A percentile compares a stretch with the other conserved stretches of the same genome.
These are phyloP conservation scores for Paramecium bursaria DNA, from an alignment of 73 alveolate species.

Conservation along the genomic window DNA sequence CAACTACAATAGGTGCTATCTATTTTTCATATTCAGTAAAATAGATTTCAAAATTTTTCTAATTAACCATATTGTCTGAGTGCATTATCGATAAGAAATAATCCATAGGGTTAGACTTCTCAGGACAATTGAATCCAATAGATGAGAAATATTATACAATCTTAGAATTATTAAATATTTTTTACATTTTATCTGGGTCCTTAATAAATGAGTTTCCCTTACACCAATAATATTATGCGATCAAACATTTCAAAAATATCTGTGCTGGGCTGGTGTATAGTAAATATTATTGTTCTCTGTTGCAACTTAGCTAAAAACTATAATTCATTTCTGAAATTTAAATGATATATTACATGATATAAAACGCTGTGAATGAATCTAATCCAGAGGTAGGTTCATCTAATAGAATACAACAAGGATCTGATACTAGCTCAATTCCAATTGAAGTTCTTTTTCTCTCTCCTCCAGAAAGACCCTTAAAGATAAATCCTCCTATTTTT, in stretches of 20 bases:
- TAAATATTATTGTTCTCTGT: slow-evolving; percentile 61
- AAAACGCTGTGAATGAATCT: slow-evolving; percentile 55
- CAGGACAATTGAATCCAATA: slow-evolving; percentile 64
- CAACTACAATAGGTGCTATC: background rate
- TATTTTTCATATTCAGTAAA: background rate
- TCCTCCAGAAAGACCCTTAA: slow-evolving; percentile 64
- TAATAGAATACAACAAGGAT: slow-evolving; percentile 58
- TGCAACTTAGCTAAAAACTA: slow-evolving; percentile 22
- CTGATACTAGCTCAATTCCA: slow-evolving; percentile 67
- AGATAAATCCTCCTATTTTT: slow-evolving; percentile 72
- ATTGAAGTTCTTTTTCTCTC: slow-evolving; percentile 75
- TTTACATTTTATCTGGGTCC: slow-evolving; percentile 34
- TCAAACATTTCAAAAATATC: slow-evolving; percentile 73
- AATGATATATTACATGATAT: slow-evolving; percentile 49
- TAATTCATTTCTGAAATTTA: slow-evolving; percentile 27
- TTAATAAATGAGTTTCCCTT: slow-evolving; percentile 67
- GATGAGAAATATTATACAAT: slow-evolving; percentile 17
- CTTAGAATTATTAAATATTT: background rate
- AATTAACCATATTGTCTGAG: background rate
- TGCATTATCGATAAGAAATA: slow-evolving; percentile 35
- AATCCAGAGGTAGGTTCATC: slow-evolving; percentile 70
- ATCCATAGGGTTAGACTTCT: slow-evolving; percentile 61
- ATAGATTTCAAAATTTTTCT: background rate
- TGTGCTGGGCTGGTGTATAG: slow-evolving; percentile 72
- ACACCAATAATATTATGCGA: slow-evolving; percentile 66